A percentile compares a stretch with the other conserved stretches of the same genome.
Evolutionary conservation across 768 basidiomycete species (phyloP).

Genomic region (Lepiota brunneoincarnata): DNA sequence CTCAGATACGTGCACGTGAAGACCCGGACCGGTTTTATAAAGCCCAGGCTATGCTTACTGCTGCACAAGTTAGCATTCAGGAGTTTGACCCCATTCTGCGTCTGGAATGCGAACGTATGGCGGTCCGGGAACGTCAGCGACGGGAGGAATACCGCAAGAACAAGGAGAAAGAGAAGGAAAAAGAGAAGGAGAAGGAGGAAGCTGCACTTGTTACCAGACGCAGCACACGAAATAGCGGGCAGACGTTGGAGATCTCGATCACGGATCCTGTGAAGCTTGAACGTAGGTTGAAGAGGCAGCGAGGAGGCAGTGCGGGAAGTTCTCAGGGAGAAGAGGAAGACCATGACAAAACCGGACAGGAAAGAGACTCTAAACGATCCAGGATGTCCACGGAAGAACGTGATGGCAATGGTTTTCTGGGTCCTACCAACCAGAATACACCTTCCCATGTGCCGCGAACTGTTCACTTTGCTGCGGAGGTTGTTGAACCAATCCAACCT

Average conservation of each 20-base stretch:
- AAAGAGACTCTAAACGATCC: constrained; percentile 56
- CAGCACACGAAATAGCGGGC: constrained; percentile 73
- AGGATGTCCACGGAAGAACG: constrained; percentile 44
- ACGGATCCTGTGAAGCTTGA: constrained; percentile 77
- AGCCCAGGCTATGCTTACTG: constrained; percentile 87
- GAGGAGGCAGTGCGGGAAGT: constrained; percentile 49
- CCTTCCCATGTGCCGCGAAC: constrained; percentile 22
- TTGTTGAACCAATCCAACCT: constrained; percentile 23
- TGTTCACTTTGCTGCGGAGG: constrained; percentile 22
- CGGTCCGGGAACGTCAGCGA: constrained; percentile 67
- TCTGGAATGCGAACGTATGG: constrained; percentile 88
- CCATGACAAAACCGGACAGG: constrained; percentile 31
- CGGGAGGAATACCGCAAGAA: constrained; percentile 54
- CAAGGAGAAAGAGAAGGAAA: constrained; percentile 41
- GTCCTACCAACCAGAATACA: constrained; percentile 36
- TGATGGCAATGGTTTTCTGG: constrained; percentile 49
- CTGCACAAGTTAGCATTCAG: constrained; percentile 80
- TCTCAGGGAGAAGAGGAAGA: constrained; percentile 55
- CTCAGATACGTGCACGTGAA: constrained; percentile 49
- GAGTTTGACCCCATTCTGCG: constrained; percentile 80
- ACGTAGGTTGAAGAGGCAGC: constrained; percentile 68
- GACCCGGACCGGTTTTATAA: constrained; percentile 77
- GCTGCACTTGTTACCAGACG: constrained; percentile 45
- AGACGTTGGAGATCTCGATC: constrained; percentile 65
- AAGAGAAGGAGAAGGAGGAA: constrained; percentile 27